These are phyloP conservation scores for Saussurea involucrata DNA, from an alignment of 129 eudicot species.

Conservation along the genomic window DNA sequence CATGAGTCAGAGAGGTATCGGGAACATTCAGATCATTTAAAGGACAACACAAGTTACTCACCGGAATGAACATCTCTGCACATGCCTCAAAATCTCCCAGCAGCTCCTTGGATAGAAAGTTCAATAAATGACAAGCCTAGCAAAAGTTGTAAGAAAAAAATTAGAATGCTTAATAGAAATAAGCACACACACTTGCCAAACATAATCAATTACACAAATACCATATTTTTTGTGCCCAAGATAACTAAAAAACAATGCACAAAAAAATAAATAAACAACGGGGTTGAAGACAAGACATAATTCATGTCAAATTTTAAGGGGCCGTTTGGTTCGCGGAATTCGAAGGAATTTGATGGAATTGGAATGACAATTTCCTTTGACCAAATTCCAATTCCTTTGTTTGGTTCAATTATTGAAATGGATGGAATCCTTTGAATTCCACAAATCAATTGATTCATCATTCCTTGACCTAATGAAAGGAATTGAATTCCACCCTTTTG, in stretches of 20 bases:
- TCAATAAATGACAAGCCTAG: constrained; percentile 86
- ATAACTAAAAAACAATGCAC: too few relatives aligned
- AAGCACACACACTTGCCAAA: not conserved
- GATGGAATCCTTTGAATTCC: too few relatives aligned
- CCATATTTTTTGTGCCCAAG: not conserved
- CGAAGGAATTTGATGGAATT: too few relatives aligned
- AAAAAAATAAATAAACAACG: not conserved
- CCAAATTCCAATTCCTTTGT: too few relatives aligned
- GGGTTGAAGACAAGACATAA: not conserved
- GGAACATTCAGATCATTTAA: constrained; percentile 1
- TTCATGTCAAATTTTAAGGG: not conserved
- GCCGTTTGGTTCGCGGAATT: too few relatives aligned
- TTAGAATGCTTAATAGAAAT: not conserved
- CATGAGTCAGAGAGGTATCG: constrained; percentile 37
- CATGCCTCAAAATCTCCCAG: constrained; percentile 92
- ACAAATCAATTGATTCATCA: too few relatives aligned
- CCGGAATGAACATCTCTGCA: constrained; percentile 95
- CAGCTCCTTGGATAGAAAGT: constrained; percentile 90
- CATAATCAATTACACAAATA: constrained; percentile 6
- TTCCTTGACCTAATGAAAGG: too few relatives aligned
- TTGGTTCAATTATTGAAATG: too few relatives aligned
- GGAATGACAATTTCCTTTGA: too few relatives aligned
- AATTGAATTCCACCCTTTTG: too few relatives aligned
- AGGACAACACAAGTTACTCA: constrained; percentile 29
- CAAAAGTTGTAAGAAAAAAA: constrained; percentile 6